Conservation (phyloP, 2,329 filamentous ascomycete genomes). For the Ilyonectria robusta region DNA sequence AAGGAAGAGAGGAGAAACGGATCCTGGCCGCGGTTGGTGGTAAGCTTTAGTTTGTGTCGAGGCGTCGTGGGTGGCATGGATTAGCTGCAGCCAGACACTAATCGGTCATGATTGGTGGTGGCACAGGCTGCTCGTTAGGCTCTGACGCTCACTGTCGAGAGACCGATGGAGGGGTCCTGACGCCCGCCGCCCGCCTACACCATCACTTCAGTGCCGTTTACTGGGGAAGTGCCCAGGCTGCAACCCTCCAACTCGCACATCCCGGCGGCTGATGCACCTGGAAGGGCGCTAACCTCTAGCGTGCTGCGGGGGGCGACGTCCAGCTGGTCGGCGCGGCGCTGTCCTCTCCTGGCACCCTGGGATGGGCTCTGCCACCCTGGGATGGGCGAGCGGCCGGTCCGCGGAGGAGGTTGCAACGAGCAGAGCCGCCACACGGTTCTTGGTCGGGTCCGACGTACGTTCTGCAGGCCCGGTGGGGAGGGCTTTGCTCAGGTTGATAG, state of each 20-base stretch:
- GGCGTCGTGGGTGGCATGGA: constrained; percentile 11
- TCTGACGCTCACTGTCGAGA: background rate
- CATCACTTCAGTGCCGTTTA: background rate
- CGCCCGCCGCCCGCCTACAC: background rate
- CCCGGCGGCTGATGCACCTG: background rate
- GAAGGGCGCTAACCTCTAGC: constrained; percentile 35
- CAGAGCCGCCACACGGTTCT: background rate
- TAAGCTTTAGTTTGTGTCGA: constrained; percentile 12
- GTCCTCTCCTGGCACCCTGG: background rate
- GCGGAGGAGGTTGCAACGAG: background rate
- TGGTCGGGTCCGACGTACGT: background rate
- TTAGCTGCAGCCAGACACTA: constrained; percentile 1
- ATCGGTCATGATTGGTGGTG: background rate
- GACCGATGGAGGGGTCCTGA: background rate
- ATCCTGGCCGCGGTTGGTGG: constrained; percentile 16
- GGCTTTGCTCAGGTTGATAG: background rate
- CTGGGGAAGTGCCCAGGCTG: background rate
- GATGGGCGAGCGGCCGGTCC: background rate
- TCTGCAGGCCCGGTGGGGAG: background rate
- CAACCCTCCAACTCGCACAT: background rate
- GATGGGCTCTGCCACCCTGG: background rate
- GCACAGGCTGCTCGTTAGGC: background rate
- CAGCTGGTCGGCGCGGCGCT: constrained; percentile 1
- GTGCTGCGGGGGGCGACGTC: constrained; percentile 31
- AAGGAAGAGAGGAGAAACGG: constrained; percentile 20